Base-by-base conservation (phyloP, 768 basidiomycete genomes). In the Macrolepiota albuminosa region DNA sequence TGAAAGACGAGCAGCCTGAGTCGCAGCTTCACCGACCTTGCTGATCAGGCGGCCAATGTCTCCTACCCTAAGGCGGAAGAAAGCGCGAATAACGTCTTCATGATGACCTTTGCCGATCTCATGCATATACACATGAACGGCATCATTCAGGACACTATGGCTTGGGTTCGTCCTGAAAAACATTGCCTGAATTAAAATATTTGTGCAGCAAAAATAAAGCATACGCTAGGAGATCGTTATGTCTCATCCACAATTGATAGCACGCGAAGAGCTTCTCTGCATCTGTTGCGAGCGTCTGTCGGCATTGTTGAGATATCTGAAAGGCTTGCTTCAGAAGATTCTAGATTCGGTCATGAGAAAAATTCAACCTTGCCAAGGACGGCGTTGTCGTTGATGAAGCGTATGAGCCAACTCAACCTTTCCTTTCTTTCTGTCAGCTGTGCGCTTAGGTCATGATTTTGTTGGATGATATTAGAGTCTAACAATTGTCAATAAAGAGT, bases 191-290 rank as follows among this genome's bases (percentile, higher is more conserved):
- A 24, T 24, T 13, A 11, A 45, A 36, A 21, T 13, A 14, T 47
- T 40, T 2, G 29, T 9, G 26, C 14, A 57, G 18, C 31, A 10
- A 18, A 21, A 31, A 57, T 21, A 45, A 26, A 33, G 42, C 26
- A 16, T 45, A 89, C 89, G 79, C 76, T 33, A 91, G 75, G 33
- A 83, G 75, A 45, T 87, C 84, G 63, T 90, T 90, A 67, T 91
- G 82, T 63, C 76, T 75, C n/a, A 82, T 60, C 95, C 95, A 97
- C 26, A 97, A 75, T 43, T 90, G 87, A 61, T 87, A 84, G 5
- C 84, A 86, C 2, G 92, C 89, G 62, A 87, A 87, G 18, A 96
- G 77, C 66, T 91, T 93, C 72, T 97, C 95, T 1, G 92, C 93
- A 67, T 97, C 90, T 21, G 80, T 83, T 40, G 86, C 87, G 18